Evolutionary conservation across 75 land plant genomes (phyloP), one percentile per base, ranked within the genome.

Genomic region (Pinus albicaulis): DNA sequence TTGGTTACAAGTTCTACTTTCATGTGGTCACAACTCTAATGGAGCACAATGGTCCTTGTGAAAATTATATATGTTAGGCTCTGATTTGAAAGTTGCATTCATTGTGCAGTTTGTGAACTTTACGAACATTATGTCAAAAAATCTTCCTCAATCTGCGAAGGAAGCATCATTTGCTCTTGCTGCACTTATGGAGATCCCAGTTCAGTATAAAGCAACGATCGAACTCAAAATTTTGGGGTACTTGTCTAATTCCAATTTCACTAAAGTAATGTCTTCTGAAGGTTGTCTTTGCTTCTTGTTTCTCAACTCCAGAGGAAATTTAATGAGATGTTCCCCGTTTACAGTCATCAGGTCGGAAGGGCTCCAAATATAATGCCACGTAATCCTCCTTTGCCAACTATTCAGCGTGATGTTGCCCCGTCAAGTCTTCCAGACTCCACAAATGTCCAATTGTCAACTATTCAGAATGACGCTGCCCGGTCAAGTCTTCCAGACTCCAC

Each of bases 121-220:
- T 80, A 91, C 98, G 14, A 74, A 75, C 12, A 89, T 95, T 16
- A 95, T 95, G 95, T 79, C 80, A 15, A 88, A 76, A 74, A 76
- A 81, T 20, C 19, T 52, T 13, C 62, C 56, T 23, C 26, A 73
- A n/a, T 28, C 76, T 11, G 64, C 78, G 56, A 95, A 87, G 68
- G 98, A 92, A 83, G 82, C 96, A 55, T 77, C 84, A 16, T 92
- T 95, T 86, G 95, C 98, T 20, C 86, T 95, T 63, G 87, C 93
- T 22, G 98, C 98, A 24, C 86, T 95, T 48, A 95, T 95, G 98
- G 98, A 95, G 83, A 82, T 90, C 15, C 98, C 98, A 15, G 24
- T 82, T 48, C 98, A 92, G 66, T 92, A 90, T 78, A 90, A 82
- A 85, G 98, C 98, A 55, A 69, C 83, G 0, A 55, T 81, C 0